These are phyloP conservation scores for Xerocomus minutiporus DNA, from an alignment of 1,284 basidiomycete genomes.

Conservation along the genomic window DNA sequence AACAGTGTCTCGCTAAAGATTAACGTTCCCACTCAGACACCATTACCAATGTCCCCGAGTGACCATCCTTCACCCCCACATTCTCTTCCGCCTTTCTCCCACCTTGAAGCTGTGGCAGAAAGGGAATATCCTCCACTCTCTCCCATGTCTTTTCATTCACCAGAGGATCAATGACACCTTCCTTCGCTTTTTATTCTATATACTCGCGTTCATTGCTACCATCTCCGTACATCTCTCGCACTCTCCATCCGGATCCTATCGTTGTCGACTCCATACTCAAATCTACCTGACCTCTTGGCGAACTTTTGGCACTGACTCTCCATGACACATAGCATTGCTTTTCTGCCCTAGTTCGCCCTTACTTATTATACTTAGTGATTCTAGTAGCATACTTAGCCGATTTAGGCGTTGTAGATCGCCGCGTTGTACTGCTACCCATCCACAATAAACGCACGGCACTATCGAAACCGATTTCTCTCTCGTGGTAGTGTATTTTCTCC, in stretches of 20 bases:
- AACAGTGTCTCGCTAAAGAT: constrained; percentile 24
- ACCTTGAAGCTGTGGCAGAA: constrained; percentile 77
- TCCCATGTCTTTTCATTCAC: constrained; percentile 65
- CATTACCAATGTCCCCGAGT: constrained; percentile 45
- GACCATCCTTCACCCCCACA: constrained; percentile 42
- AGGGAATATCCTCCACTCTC: constrained; percentile 63
- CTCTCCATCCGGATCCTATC: constrained; percentile 16
- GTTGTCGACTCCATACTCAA: constrained; percentile 3
- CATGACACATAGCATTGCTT: constrained; percentile 16
- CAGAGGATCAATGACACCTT: constrained; percentile 39
- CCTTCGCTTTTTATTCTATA: constrained; percentile 25
- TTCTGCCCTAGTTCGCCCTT: constrained; percentile 19
- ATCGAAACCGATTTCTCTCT: constrained; percentile 10
- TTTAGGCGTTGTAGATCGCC: constrained; percentile 30
- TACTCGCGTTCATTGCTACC: constrained; percentile 30
- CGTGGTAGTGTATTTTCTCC: constrained; percentile 4
- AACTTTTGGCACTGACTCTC: constrained; percentile 13
- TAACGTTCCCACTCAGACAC: constrained; percentile 40
- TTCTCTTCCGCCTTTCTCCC: constrained; percentile 69
- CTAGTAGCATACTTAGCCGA: constrained; percentile 32
- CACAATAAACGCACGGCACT: constrained; percentile 25
- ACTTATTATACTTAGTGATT: constrained; percentile 33
- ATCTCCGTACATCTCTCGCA: constrained; percentile 16
- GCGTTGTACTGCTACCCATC: constrained; percentile 35
- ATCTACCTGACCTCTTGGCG: constrained; percentile 13